Base-by-base conservation (phyloP, 371 early-diverging fungal species). In the Chytridium lagenaria region DNA sequence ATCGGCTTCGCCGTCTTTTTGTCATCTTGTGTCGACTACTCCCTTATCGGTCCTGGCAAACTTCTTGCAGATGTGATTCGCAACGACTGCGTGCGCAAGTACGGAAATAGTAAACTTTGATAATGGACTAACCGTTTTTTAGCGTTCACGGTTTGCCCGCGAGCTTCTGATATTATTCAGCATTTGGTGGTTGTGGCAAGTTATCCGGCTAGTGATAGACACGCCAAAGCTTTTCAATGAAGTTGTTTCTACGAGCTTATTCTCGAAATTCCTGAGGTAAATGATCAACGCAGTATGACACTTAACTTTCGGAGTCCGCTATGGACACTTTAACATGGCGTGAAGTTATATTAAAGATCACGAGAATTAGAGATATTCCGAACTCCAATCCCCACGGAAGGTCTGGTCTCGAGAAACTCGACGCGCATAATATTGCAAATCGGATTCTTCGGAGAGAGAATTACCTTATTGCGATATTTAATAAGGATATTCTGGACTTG, bases 381-480 rank as follows among this genome's bases (percentile, higher is more conserved):
- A 36, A 71, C 22, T 75, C 80, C 0, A 70, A 78, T 16, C 76
- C 78, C 68, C 51, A 31, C n/a, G 38, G 59, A 85, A 87, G n/a
- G 2, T 70, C 67, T 0, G 64, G 59, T 1, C 19, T 64, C 16
- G 71, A 74, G 23, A 69, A 66, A n/a, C 79, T 99, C 34, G 92
- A 95, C 73, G 96, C 93, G 5, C 93, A 94, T 71, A 89, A 85
- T 63, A 91, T 98, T 39, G 91, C 96, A n/a, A 94, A 93, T 80
- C 90, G 97, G 38, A 97, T 99, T 70, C 90, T 98, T 93, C 91
- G 98, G n/a, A 88, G 91, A 68, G 99, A 99, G 50, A 99, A 99
- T 81, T 98, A 96, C 78, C 79, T 97, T 83, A 91, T 98, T 69
- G 97, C 97, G 12, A 78, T 99, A 59, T 92, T 97, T 81, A 96